Evolutionary conservation across 2,329 filamentous ascomycete genomes (phyloP).

Genomic region (Coniella lustricola): DNA sequence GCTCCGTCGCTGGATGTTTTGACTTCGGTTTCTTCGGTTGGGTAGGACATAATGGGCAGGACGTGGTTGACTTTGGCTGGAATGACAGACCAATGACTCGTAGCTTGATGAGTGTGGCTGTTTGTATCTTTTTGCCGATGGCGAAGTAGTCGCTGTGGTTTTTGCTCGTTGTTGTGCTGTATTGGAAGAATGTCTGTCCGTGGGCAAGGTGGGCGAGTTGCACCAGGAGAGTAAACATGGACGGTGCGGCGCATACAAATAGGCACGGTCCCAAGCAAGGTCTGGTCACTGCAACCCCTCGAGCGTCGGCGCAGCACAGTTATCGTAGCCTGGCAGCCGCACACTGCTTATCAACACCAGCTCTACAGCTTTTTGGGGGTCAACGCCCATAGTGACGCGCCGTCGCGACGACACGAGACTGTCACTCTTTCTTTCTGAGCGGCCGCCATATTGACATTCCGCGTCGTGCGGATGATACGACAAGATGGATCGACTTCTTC

Average conservation of each 20-base stretch:
- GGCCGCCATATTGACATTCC: background rate
- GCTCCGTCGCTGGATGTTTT: constrained; percentile 49
- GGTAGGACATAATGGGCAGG: constrained; percentile 7
- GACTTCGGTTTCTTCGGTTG: constrained; percentile 35
- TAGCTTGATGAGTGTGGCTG: too few species aligned
- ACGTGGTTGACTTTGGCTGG: background rate
- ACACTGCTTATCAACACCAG: constrained; percentile 12
- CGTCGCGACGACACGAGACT: background rate
- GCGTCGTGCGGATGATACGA: background rate
- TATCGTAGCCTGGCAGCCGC: constrained; percentile 1
- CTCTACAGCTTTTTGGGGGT: background rate
- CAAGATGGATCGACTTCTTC: constrained; percentile 14
- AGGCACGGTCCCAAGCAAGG: too few species aligned
- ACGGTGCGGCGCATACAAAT: constrained; percentile 15
- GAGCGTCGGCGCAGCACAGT: background rate
- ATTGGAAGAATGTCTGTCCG: too few species aligned
- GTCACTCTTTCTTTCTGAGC: background rate
- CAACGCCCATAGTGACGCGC: background rate
- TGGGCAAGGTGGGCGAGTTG: background rate
- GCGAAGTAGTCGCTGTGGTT: background rate
- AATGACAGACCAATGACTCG: too few species aligned
- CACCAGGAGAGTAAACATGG: background rate
- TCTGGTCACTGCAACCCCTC: too few species aligned
- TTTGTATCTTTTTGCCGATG: background rate
- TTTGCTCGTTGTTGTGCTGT: too few species aligned